Evolutionary conservation across 1,284 basidiomycete genomes (phyloP), one percentile per base, ranked within the genome.

Genomic region (Fistulinella cinereoalba): DNA sequence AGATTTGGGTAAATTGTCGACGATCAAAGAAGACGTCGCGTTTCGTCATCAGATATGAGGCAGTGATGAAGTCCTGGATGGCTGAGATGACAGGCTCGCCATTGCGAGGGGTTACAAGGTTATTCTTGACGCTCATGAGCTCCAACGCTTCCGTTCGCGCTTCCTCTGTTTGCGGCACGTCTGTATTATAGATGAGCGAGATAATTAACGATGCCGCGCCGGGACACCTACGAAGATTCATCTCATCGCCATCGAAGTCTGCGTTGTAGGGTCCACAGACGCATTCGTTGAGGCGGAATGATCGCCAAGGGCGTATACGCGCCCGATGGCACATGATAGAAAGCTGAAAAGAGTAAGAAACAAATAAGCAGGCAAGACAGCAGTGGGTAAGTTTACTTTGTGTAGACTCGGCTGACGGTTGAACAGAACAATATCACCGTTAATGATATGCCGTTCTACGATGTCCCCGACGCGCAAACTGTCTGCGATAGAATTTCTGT

Each of bases 211-310:
- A 29, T 12, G 7, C 9, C 33, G 16, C 6, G 32, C 9, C 9
- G 16, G 37, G 16, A 41, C 3, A 74, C 89, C 56, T 60, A 93
- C 92, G 95, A 61, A 99, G 76, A 70, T 99, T 99, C 97, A 99
- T 99, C 70, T 99, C 97, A 67, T 99, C 97, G 54, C 97, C 97
- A 65, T 99, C 97, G 61, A 99, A 99, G 73, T 99, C 97, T 45
- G 97, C 97, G 64, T 98, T 98, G 73, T 99, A 99, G 2, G 97
- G 97, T 43, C 93, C 96, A 70, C 97, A 99, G 9, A 97, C 97
- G 81, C 97, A 99, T 68, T 99, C 97, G 66, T 99, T 99, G 48
- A 99, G 74, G 40, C 97, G 83, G 74, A 99, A 97, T 1, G 97
- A 94, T 56, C 96, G 76, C 97, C 97, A 99, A 29, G 97, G 97